These are phyloP conservation scores for Micractinium sp. DNA, from an alignment of 139 green algal genomes.

Conservation along the genomic window DNA sequence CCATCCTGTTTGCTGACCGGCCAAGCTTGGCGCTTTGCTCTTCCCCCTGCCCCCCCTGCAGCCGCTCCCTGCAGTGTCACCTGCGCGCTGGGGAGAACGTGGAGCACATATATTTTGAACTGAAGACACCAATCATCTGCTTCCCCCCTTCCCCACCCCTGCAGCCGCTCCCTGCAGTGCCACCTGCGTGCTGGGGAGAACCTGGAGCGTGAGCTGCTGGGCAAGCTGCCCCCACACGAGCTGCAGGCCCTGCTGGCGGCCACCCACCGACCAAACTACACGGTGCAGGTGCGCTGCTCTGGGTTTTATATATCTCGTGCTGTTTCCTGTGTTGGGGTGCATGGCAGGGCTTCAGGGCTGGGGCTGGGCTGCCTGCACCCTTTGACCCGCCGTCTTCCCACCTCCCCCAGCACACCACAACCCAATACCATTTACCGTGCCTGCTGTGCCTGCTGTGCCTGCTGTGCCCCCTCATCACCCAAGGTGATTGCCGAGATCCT, in stretches of 20 bases:
- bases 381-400: neutral
- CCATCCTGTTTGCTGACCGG: too few species aligned
- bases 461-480: neutral
- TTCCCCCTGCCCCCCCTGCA: neutral
- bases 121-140: neutral
- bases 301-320: neutral
- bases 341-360: neutral
- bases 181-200: slow-evolving; percentile 23
- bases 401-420: neutral
- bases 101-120: too few species aligned
- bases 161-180: slow-evolving; percentile 31
- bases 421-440: neutral
- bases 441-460: too few species aligned
- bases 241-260: slow-evolving; percentile 36
- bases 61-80: slow-evolving; percentile 27
- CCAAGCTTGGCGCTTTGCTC: too few species aligned
- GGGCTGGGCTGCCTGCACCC: neutral
- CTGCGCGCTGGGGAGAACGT: slow-evolving; percentile 20
- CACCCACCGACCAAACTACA: slow-evolving; percentile 45
- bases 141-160: too few species aligned
- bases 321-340: too few species aligned
- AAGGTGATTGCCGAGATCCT: slow-evolving; percentile 28
- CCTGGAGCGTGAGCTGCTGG: slow-evolving; percentile 22
- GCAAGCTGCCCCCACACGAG: slow-evolving; percentile 38
- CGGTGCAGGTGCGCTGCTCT: slow-evolving; percentile 6